Evolutionary conservation across 495 filamentous ascomycete species (phyloP).

Genomic region (Hyaloscypha variabilis): DNA sequence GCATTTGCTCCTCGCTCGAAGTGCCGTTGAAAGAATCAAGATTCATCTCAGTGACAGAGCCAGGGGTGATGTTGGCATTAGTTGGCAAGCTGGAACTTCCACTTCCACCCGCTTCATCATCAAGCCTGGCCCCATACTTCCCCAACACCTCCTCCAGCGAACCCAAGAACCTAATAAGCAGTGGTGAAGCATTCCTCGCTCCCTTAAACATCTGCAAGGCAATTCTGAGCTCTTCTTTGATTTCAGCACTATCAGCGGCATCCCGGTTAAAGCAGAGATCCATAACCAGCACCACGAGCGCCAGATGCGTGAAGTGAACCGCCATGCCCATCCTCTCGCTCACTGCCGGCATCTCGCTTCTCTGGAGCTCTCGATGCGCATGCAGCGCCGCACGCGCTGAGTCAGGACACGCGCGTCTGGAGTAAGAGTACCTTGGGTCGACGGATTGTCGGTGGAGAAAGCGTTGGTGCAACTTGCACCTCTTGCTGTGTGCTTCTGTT

Average conservation of each 20-base stretch:
- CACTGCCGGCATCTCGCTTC: slow-evolving; percentile 20
- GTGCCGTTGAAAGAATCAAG: slow-evolving; percentile 11
- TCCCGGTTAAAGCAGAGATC: slow-evolving; percentile 33
- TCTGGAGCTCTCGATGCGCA: slow-evolving; percentile 38
- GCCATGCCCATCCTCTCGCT: slow-evolving; percentile 31
- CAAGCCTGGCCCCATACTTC: slow-evolving; percentile 30
- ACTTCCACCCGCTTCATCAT: no score
- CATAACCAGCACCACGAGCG: slow-evolving; percentile 36
- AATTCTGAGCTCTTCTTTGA: slow-evolving; percentile 28
- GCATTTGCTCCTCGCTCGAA: slow-evolving; percentile 12
- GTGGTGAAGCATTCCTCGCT: slow-evolving; percentile 20
- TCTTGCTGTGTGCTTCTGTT: slow-evolving; percentile 44
- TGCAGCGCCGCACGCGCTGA: slow-evolving; percentile 50
- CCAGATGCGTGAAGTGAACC: slow-evolving; percentile 34
- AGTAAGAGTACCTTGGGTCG: slow-evolving; percentile 48
- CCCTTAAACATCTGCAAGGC: slow-evolving; percentile 30
- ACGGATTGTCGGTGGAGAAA: slow-evolving; percentile 34
- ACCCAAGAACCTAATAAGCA: slow-evolving; percentile 23
- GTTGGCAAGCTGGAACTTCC: no score
- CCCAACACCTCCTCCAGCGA: slow-evolving; percentile 28
- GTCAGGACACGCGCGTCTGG: slow-evolving; percentile 43
- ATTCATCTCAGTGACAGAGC: slow-evolving; percentile 1
- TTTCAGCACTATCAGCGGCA: slow-evolving; percentile 21
- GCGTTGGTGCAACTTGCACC: slow-evolving; percentile 45
- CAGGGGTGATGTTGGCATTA: slow-evolving; percentile 1